phyloP scores from a whole-genome alignment of 192 early-diverging fungal species.

The Coemansia sp. region DNA sequence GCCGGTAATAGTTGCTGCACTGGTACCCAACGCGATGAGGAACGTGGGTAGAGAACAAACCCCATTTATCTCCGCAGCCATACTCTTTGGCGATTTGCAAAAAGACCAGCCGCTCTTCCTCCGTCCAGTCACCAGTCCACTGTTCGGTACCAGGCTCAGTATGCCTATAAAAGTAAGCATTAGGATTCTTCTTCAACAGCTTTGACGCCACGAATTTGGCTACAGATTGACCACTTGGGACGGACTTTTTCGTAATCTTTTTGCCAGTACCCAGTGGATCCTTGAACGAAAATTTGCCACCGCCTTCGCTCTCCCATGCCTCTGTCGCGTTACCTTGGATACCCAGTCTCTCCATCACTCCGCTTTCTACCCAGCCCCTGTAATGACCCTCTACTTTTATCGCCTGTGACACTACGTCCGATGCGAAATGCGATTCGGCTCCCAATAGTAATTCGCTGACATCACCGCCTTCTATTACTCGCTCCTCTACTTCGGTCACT shows the following conservation, averaged over 20 bases:
- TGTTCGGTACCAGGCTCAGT: conserved; percentile 74
- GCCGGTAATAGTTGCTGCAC: conserved; percentile 58
- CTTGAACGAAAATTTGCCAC: conserved; percentile 70
- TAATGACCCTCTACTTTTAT: conserved; percentile 66
- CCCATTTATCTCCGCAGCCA: conserved; percentile 58
- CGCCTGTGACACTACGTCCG: conserved; percentile 50
- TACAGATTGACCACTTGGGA: conserved; percentile 44
- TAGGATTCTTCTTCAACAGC: conserved; percentile 74
- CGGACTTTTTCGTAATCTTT: conserved; percentile 25
- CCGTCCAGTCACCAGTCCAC: conserved; percentile 75
- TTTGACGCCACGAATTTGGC: conserved; percentile 60
- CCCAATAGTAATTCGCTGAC: conserved; percentile 35
- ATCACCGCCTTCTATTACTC: conserved; percentile 42
- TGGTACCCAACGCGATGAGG: conserved; percentile 54
- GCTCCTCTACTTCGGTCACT: conserved; percentile 27
- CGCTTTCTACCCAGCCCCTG: conserved; percentile 64
- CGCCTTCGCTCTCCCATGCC: conserved; percentile 76
- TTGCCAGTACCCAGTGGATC: conserved; percentile 62
- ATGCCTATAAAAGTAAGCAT: conserved; percentile 76
- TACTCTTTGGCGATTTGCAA: conserved; percentile 47
- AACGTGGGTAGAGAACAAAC: conserved; percentile 41
- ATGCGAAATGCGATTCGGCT: conserved; percentile 61
- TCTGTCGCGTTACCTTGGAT: conserved; percentile 61
- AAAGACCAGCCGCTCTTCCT: conserved; percentile 62
- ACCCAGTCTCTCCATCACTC: conserved; percentile 60